A percentile compares a stretch with the other conserved stretches of the same genome.
These are phyloP conservation scores for Microdochium trichocladiopsis DNA, from an alignment of 2,329 filamentous ascomycete species.

Conservation along the genomic window DNA sequence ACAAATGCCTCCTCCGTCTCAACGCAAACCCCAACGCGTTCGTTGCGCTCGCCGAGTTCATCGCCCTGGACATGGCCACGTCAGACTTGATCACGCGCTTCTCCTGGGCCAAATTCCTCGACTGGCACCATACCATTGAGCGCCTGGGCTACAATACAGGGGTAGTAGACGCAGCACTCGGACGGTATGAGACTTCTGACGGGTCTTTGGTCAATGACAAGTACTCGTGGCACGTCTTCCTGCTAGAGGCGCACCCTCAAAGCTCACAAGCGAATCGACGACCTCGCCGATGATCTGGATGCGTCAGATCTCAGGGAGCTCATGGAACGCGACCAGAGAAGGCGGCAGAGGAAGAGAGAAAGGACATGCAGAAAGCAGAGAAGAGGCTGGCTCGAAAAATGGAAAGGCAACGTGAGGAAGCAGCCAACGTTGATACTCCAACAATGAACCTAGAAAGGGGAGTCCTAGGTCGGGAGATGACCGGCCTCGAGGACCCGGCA, in stretches of 20 bases:
- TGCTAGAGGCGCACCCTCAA: constrained; percentile 30
- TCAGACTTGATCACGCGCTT: background rate
- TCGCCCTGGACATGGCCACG: background rate
- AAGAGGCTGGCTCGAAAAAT: constrained; percentile 57
- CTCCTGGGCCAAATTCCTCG: background rate
- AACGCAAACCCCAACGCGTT: too few relatives aligned
- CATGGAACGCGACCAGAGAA: constrained; percentile 80
- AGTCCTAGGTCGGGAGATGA: constrained; percentile 49
- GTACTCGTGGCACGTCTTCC: background rate
- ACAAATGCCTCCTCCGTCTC: too few relatives aligned
- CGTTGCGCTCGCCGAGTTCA: background rate
- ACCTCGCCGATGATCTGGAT: constrained; percentile 79
- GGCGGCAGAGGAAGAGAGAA: constrained; percentile 66
- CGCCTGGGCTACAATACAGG: background rate
- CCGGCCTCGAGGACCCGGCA: constrained; percentile 22
- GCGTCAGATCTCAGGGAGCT: constrained; percentile 78
- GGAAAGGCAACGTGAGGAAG: constrained; percentile 57
- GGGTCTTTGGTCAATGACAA: background rate
- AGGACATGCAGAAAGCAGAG: constrained; percentile 61
- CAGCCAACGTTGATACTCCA: constrained; percentile 43
- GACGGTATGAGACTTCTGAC: background rate
- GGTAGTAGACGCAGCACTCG: background rate
- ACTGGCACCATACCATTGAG: background rate
- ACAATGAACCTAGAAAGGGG: constrained; percentile 53
- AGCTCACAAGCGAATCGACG: constrained; percentile 55